Evolutionary conservation across 108 stramenopile species (phyloP), one percentile per base, ranked within the genome.

Genomic region (Pseudonitzschia delicatissima): DNA sequence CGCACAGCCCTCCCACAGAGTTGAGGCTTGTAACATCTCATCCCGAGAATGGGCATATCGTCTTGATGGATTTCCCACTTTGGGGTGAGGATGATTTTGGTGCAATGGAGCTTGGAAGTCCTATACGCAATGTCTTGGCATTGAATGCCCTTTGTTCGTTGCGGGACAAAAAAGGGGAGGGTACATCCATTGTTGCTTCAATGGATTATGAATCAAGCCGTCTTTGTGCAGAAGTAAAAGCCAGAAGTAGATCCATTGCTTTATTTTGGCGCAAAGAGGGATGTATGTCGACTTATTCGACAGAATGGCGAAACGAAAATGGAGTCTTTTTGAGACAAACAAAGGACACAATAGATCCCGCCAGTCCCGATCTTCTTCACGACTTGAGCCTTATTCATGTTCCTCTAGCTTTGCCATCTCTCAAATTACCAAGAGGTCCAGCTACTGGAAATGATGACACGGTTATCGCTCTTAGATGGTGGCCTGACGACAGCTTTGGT

Each of bases 61-160:
- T 78, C 39, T 53, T 84, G 21, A 83, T 93, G 64, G 87, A 90
- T 57, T 85, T 93, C 70, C 92, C 89, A 12, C 68, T 93, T 40
- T 90, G 85, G 85, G 89, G 92, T 25, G 88, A 93, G 62, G 74
- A 78, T 21, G 87, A 89, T 36, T 87, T 88, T 50, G 89, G 87
- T 47, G 87, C 84, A 26, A 80, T 93, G 84, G 88, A 93, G 48
- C 77, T 93, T 27, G 92, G 89, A 45, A 76, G 83, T 58, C 88
- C 92, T 1, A 47, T 87, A 21, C 73, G 86, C 15, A 82, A 84
- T 65, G 80, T 87, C 35, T 70, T 90, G 57, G 52, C 77, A 3
- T 62, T 83, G 9, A 58, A 60, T 20, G 72, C 62, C 35, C 51
- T 60, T 7, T 27, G 26, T 15, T 17, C 34, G 17, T 18, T 31